Base-by-base conservation (phyloP, 352 stramenopile species). In the Peronospora belbahrii region DNA sequence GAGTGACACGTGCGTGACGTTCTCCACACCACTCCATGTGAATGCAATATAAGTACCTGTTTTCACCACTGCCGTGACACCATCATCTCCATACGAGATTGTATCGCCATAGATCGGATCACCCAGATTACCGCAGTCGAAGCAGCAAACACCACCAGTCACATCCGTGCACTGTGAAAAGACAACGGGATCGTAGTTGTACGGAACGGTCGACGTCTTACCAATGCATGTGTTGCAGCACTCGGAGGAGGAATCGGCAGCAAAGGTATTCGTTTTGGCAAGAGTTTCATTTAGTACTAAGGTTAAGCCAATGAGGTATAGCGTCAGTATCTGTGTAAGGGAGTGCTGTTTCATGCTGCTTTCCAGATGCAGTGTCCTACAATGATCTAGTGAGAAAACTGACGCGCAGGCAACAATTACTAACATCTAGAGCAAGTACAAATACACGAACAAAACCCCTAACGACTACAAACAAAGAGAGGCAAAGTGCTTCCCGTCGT, bases 191-290 rank as follows among this genome's bases (percentile, higher is more conserved):
- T 88, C 76, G 57, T 85, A 84, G 42, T 46, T 74, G 65, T 83
- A 85, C 17, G 62, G 38, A 10, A 56, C 37, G 47, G 47, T 48
- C 8, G 70, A 69, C 13, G 71, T 67, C 47, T 87, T 85, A 43
- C 72, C 75, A 48, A 85, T 87, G 47, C 75, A 87, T 14, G 49
- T 74, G 19, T 59, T 74, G 48, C 75, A 87, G 53, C 75, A 87
- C 17, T 71, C 58, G 3, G 58, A 49, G 13, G 48, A 48, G 5
- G 42, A 53, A 22, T 28, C 52, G 31, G 46, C 54, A 2, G 45
- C 48, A 6, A 37, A 2, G 8, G 48, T 50, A 24, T 52, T 41
- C 6, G 39, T 52, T 24, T 47, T 33, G 10, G 49, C 56, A 18
- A 38, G 14, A 30, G 41, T 15, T 25, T 22, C 36, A 36, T 34